Conservation (phyloP, 2,329 filamentous ascomycete species). For the Acarospora socialis region DNA sequence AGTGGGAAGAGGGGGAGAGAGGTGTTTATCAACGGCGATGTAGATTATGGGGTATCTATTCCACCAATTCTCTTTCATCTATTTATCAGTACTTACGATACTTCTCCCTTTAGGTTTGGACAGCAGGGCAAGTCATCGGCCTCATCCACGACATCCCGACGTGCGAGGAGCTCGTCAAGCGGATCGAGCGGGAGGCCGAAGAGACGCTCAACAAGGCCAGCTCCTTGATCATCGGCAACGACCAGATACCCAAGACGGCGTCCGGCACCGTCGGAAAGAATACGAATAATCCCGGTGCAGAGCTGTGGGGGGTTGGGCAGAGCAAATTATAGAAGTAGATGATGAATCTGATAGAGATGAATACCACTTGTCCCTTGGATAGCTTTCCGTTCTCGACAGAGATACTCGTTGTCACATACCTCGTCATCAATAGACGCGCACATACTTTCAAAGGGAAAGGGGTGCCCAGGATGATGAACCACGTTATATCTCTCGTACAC, state of each 20-base stretch:
- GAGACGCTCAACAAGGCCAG: constrained; percentile 47
- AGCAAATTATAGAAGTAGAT: constrained; percentile 12
- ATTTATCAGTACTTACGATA: constrained; percentile 11
- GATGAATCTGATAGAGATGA: no score
- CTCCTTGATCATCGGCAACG: constrained; percentile 24
- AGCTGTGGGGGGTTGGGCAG: constrained; percentile 14
- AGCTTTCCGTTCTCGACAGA: no score
- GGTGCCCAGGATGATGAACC: no score
- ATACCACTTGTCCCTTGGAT: no score
- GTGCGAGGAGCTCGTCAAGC: constrained; percentile 51
- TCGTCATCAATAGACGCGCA: no score
- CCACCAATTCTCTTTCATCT: neutral
- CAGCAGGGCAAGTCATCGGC: constrained; percentile 87
- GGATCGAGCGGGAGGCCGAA: constrained; percentile 67
- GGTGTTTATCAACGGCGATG: constrained; percentile 85
- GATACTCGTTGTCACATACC: no score
- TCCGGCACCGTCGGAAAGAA: constrained; percentile 8
- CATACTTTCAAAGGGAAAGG: no score
- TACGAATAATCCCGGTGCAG: constrained; percentile 13
- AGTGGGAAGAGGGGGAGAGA: constrained; percentile 81
- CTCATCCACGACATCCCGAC: constrained; percentile 73
- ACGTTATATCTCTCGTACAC: no score
- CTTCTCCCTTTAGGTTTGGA: constrained; percentile 66
- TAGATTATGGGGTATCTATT: constrained; percentile 58
- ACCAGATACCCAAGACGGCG: neutral